phyloP scores from a whole-genome alignment of 2,329 filamentous ascomycete species.

The Seiridium unicorne region DNA sequence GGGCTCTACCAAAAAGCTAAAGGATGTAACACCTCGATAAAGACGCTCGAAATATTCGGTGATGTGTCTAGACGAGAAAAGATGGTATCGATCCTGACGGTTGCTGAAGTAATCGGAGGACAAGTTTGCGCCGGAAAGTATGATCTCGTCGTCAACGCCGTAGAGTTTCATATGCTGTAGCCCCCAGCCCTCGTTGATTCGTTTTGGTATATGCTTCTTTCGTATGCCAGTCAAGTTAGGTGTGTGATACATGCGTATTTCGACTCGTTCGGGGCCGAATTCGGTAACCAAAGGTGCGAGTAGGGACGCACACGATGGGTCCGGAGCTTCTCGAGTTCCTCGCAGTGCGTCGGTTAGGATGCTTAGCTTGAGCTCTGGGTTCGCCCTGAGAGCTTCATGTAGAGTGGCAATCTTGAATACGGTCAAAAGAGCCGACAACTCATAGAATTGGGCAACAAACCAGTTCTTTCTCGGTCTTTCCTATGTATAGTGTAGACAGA shows the following conservation, averaged over 20 bases:
- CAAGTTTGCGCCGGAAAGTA: constrained; percentile 90
- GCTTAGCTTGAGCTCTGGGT: constrained; percentile 76
- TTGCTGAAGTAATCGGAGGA: constrained; percentile 96
- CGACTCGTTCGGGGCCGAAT: constrained; percentile 80
- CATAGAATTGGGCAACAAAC: constrained; percentile 37
- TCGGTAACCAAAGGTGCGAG: constrained; percentile 80
- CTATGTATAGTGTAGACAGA: constrained; percentile 94
- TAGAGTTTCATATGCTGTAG: constrained; percentile 99
- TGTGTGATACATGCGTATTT: constrained; percentile 97
- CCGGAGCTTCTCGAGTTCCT: constrained; percentile 85
- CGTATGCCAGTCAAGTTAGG: constrained; percentile 86
- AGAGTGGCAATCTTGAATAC: constrained; percentile 67
- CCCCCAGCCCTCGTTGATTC: constrained; percentile 98
- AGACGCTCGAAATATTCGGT: constrained; percentile 80
- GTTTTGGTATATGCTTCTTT: constrained; percentile 79
- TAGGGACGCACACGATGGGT: constrained; percentile 83
- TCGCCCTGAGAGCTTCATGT: constrained; percentile 69
- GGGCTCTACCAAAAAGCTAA: constrained; percentile 80
- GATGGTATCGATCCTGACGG: constrained; percentile 89
- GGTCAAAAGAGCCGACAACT: constrained; percentile 11
- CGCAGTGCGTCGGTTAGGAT: constrained; percentile 89
- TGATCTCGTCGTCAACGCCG: constrained; percentile 90
- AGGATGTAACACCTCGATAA: constrained; percentile 71
- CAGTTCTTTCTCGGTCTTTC: constrained; percentile 87
- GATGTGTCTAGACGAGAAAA: constrained; percentile 77